Base-by-base conservation (phyloP, 257 asterid species). In the Mitragyna speciosa region DNA sequence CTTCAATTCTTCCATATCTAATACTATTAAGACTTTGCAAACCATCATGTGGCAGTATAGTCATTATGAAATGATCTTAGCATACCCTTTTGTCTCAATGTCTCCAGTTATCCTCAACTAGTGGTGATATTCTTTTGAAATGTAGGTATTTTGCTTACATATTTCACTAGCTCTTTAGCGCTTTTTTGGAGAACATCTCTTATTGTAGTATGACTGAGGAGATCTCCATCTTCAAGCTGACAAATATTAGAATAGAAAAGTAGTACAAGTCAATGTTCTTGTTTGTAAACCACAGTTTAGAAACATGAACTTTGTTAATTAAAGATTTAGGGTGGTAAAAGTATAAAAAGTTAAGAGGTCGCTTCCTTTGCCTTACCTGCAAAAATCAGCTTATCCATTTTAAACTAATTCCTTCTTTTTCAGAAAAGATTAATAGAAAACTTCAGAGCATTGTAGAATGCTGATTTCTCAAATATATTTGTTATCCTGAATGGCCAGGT, bases 401-500 rank as follows among this genome's bases (percentile, higher is more conserved):
- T 43, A 1, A 17, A 36, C 45, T 12, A n/a, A 28, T 73, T 73
- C 65, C 36, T 20, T 51, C 49, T 8, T 33, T 11, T 17, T 19
- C 19, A 28, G 22, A 10, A 30, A n/a, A 51, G n/a, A 30, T 72
- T 49, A 17, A 51, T n/a, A 30, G 11, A 65, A 4, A 65, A 63
- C 19, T 63, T 17, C 39, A 63, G 3, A 2, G 39, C 70, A 8
- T 14, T 20, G 19, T 14, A 15, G 31, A 15, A 12, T 64, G 4
- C 30, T 73, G 66, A 73, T 49, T 33, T 73, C 20, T 5, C 43
- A 7, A 49, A 26, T 41, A 45, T 56, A 45, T 1, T 56, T 56
- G 5, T 31, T 28, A 73, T 73, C 26, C n/a, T 28, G 56, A 59
- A 43, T 77, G 64, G 16, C 24, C 72, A 77, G 73, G 80, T 9